Conservation (phyloP, 192 early-diverging fungal species). For the Coemansia sp. region DNA sequence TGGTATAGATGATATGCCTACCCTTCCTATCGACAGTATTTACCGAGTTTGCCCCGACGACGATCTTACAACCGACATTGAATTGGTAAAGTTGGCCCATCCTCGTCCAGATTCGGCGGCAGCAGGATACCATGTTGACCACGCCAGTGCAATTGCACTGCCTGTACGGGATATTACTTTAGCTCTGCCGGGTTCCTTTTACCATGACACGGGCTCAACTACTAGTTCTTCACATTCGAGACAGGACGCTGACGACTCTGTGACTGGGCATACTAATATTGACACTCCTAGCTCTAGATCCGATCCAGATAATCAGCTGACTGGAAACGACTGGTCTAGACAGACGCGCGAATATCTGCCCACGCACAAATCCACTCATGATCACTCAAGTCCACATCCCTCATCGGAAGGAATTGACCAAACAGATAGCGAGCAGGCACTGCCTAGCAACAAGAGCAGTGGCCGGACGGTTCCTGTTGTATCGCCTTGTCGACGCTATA, state of each 20-base stretch:
- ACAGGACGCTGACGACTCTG: neutral
- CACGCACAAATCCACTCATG: neutral
- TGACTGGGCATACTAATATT: neutral
- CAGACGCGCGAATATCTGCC: slow-evolving; percentile 25
- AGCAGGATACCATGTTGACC: neutral
- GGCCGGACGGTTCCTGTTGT: slow-evolving; percentile 22
- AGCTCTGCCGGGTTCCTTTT: neutral
- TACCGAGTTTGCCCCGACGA: neutral
- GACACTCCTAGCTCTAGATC: neutral
- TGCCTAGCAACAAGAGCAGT: neutral
- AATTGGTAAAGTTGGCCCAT: neutral
- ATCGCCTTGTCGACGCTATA: slow-evolving; percentile 28
- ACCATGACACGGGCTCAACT: neutral
- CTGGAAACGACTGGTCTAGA: slow-evolving; percentile 17
- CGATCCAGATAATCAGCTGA: slow-evolving; percentile 1
- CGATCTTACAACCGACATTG: neutral
- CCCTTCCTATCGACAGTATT: neutral
- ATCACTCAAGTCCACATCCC: neutral
- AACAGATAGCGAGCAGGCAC: neutral
- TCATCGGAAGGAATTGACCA: neutral
- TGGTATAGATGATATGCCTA: slow-evolving; percentile 1
- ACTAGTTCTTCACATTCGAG: neutral
- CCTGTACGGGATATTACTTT: neutral
- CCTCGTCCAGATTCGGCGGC: neutral
- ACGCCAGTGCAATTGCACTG: neutral